These are phyloP conservation scores for Russula olivacea DNA, from an alignment of 768 basidiomycete genomes.

Conservation along the genomic window DNA sequence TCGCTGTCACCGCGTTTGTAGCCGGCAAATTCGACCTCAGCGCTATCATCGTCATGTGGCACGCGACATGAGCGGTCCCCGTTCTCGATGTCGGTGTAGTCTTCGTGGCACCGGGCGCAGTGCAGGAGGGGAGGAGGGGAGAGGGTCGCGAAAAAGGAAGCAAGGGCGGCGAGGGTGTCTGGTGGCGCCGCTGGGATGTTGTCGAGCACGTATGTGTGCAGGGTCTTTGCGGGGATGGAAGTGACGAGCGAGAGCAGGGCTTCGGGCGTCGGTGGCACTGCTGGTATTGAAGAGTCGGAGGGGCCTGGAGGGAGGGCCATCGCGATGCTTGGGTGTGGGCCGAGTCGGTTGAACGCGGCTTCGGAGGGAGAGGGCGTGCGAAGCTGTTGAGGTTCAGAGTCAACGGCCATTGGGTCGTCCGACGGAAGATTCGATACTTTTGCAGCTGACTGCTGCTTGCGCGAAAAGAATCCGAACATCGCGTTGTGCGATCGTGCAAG, in stretches of 20 bases:
- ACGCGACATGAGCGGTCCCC: conserved; percentile 63
- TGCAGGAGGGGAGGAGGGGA: conserved; percentile 63
- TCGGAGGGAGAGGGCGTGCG: conserved; percentile 52
- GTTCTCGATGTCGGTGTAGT: conserved; percentile 68
- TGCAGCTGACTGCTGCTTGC: conserved; percentile 13
- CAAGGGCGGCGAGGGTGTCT: conserved; percentile 42
- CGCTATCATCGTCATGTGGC: conserved; percentile 76
- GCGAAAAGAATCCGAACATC: conserved; percentile 21
- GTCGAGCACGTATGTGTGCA: conserved; percentile 56
- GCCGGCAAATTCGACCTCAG: conserved; percentile 59
- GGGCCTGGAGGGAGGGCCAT: conserved; percentile 27
- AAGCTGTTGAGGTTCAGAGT: conserved; percentile 32
- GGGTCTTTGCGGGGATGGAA: conserved; percentile 58
- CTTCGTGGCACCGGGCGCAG: conserved; percentile 69
- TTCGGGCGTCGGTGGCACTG: conserved; percentile 27
- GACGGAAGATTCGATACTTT: conserved; percentile 1
- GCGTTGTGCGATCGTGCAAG: conserved; percentile 6
- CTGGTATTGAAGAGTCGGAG: conserved; percentile 28
- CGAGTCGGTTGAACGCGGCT: conserved; percentile 25
- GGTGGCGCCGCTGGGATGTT: conserved; percentile 40
- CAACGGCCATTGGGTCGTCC: conserved; percentile 10
- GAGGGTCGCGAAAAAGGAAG: conserved; percentile 55
- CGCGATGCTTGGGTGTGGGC: conserved; percentile 19
- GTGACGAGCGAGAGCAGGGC: conserved; percentile 48
- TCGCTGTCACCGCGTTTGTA: conserved; percentile 31